These are phyloP conservation scores for Heliosperma pusillum DNA, from an alignment of 148 eudicot genomes.

Conservation along the genomic window DNA sequence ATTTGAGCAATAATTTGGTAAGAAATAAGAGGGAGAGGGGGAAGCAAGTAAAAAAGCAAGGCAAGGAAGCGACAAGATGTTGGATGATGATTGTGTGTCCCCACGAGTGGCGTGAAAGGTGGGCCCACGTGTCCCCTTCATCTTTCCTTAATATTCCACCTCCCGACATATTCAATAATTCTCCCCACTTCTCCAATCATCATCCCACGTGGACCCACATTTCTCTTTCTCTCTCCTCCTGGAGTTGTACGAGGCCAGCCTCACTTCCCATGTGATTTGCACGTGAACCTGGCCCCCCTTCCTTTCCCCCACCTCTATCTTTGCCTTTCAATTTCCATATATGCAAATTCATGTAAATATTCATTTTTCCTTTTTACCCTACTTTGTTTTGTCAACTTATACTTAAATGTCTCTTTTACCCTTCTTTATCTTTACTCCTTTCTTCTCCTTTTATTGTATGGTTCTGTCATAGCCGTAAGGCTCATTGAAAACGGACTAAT, in stretches of 20 bases:
- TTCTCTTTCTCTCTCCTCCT: neutral
- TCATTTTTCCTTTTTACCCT: too few species aligned
- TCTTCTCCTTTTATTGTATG: too few species aligned
- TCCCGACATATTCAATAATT: neutral
- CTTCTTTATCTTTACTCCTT: neutral
- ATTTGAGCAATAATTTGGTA: neutral
- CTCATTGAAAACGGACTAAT: too few species aligned
- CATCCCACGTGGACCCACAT: conserved; percentile 18
- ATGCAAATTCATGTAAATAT: too few species aligned
- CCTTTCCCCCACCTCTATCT: neutral
- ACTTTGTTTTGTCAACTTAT: too few species aligned
- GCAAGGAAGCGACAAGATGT: conserved; percentile 33
- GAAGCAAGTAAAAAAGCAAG: neutral
- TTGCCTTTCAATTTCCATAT: too few species aligned
- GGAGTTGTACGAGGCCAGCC: conserved; percentile 16
- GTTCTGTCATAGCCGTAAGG: too few species aligned
- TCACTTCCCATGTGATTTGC: conserved; percentile 27
- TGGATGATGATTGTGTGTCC: conserved; percentile 37
- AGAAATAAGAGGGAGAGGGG: neutral
- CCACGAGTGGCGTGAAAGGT: conserved; percentile 30
- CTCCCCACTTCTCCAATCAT: conserved; percentile 18
- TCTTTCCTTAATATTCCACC: neutral
- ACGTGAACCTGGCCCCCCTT: conserved; percentile 25
- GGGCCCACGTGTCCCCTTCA: conserved; percentile 34
- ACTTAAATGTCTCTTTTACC: neutral